Evolutionary conservation across 306 rosid genomes (phyloP).

Genomic region (Prunus mume): DNA sequence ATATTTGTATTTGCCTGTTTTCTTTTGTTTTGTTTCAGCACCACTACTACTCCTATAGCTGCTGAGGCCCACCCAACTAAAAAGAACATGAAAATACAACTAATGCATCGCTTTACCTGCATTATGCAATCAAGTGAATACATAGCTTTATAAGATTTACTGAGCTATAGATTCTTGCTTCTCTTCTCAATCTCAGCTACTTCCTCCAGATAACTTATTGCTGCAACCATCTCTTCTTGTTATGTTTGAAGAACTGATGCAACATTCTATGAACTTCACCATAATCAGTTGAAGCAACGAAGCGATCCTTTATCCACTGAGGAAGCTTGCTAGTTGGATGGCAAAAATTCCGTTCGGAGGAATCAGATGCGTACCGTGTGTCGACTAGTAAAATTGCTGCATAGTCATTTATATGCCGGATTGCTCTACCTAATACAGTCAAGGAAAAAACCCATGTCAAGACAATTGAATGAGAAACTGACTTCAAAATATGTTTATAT

Average conservation of each 20-base stretch:
- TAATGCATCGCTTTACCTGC: neutral
- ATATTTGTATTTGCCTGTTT: neutral
- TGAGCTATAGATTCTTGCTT: neutral
- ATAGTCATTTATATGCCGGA: slow-evolving; percentile 84
- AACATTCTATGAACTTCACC: slow-evolving; percentile 77
- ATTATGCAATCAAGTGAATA: neutral
- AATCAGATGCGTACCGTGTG: slow-evolving; percentile 60
- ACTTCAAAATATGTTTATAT: neutral
- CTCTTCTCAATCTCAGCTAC: slow-evolving; percentile 1
- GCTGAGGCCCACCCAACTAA: no score
- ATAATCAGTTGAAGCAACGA: slow-evolving; percentile 58
- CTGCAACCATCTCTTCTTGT: slow-evolving; percentile 37
- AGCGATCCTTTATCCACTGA: slow-evolving; percentile 76
- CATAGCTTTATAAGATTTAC: neutral
- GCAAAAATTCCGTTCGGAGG: slow-evolving; percentile 52
- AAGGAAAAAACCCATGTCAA: neutral
- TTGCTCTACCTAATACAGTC: slow-evolving; percentile 71
- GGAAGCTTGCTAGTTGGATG: slow-evolving; percentile 80
- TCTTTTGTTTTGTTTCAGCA: neutral
- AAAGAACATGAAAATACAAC: no score
- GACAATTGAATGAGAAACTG: slow-evolving; percentile 11
- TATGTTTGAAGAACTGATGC: slow-evolving; percentile 75
- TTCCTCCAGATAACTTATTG: neutral
- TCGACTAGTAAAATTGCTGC: slow-evolving; percentile 87
- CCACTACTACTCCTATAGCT: neutral